Conservation (phyloP, 2,329 filamentous ascomycete species). For the Truncatella angustata region DNA sequence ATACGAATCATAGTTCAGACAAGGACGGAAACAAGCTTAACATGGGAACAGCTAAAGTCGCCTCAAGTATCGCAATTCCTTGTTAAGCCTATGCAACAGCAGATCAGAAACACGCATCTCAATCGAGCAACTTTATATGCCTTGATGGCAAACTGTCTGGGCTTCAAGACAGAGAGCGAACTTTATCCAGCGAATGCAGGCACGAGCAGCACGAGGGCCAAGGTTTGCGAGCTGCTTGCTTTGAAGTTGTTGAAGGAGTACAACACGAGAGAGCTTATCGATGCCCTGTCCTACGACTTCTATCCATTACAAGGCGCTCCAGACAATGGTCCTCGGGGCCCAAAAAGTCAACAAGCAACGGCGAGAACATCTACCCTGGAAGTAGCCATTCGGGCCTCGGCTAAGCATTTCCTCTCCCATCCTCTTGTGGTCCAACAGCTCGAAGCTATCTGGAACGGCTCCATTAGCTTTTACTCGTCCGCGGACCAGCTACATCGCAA, state of each 20-base stretch:
- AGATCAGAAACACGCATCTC: conserved; percentile 80
- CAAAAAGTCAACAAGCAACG: conserved; percentile 51
- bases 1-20: conserved; percentile 82
- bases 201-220: conserved; percentile 77
- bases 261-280: conserved; percentile 83
- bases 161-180: conserved; percentile 86
- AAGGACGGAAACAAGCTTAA: conserved; percentile 85
- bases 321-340: conserved; percentile 29
- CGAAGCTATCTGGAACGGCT: conserved; percentile 96
- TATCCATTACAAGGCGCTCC: conserved; percentile 83
- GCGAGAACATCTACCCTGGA: conserved; percentile 87
- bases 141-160: conserved; percentile 88
- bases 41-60: conserved; percentile 94
- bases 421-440: conserved; percentile 90
- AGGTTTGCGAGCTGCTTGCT: conserved; percentile 86
- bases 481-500: conserved; percentile 80
- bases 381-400: conserved; percentile 87
- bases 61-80: conserved; percentile 95
- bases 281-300: conserved; percentile 93
- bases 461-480: conserved; percentile 88
- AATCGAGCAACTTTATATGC: conserved; percentile 85
- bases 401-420: conserved; percentile 89
- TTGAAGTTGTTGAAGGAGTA: conserved; percentile 90
- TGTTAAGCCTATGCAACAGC: conserved; percentile 90
- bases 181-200: conserved; percentile 80